These are phyloP conservation scores for Talaromyces stipitatus DNA, from an alignment of 495 filamentous ascomycete genomes.

Conservation along the genomic window DNA sequence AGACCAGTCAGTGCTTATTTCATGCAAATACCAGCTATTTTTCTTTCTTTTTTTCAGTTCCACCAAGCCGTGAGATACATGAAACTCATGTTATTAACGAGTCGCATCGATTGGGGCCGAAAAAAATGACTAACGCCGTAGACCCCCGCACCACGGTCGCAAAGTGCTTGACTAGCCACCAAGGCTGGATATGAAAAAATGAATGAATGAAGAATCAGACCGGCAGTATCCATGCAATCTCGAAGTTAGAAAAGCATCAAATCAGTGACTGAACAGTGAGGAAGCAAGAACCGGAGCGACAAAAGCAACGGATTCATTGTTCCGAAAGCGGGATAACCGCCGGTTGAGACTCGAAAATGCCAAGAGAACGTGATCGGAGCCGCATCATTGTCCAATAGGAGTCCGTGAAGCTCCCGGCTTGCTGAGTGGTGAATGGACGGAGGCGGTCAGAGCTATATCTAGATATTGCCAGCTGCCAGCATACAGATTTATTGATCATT, in stretches of 20 bases:
- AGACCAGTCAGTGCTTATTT: neutral
- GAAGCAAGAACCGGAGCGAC: neutral
- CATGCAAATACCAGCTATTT: neutral
- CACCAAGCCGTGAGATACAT: neutral
- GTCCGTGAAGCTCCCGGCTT: neutral
- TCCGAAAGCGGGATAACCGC: neutral
- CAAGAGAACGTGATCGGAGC: conserved; percentile 1
- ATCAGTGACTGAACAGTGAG: neutral
- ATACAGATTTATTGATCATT: neutral
- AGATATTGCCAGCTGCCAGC: neutral
- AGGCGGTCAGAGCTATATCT: conserved; percentile 1
- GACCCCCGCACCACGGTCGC: neutral
- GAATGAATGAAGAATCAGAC: neutral
- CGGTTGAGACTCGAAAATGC: neutral
- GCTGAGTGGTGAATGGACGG: neutral
- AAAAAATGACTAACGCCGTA: neutral
- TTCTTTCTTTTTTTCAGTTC: neutral
- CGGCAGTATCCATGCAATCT: neutral
- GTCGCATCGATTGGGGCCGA: neutral
- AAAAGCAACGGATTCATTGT: neutral
- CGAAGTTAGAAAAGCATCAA: neutral
- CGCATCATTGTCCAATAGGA: conserved; percentile 2
- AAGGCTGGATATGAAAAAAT: neutral
- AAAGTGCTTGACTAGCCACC: neutral
- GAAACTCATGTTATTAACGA: neutral